Base-by-base conservation (phyloP, 129 eudicot species). In the Pulicaria dysenterica region DNA sequence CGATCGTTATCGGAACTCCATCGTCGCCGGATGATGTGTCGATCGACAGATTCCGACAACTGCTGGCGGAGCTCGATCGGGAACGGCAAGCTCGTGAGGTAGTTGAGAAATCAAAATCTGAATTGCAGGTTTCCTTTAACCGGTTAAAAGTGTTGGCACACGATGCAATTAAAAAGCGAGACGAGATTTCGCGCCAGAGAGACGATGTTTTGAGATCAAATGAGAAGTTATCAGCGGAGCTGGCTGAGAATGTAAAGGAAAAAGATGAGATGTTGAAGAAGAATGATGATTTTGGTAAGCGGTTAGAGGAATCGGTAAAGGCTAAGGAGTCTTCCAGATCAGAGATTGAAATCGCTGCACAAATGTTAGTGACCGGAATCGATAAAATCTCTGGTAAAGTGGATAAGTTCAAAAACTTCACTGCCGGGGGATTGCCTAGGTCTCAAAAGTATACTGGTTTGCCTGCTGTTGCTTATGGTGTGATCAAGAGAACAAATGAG, bases 301-400 rank as follows among this genome's bases (percentile, higher is more conserved):
- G 87, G 57, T 65, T 85, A 15, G 98, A 93, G 55, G 95, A 93
- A 76, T 69, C 72, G 37, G 62, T 74, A 60, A 90, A 81, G 83
- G 87, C 81, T 5, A 90, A 79, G 74, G 98, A 90, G 17, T 73
- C 85, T 0, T 48, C 61, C 40, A 82, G 87, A 73, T 73, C 89
- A 15, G 98, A 94, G 58, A 77, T 94, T 61, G 94, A 85, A 73
- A 73, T 86, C 0, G 93, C 96, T 1, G 89, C 93, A 0, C 88
- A 86, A 57, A 94, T 94, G 99, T 66, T 94, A 55, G 87, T 94
- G 5, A 85, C 87, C 14, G 99, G 96, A 51, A 94, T 86, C 40
- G 97, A 94, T 58, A 94, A 94, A 71, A 94, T 94, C n/a, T 90
- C 99, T 1, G 91, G 88, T 34, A 94, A 94, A 85, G 96, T 88